Evolutionary conservation across 2,329 filamentous ascomycete species (phyloP), one percentile per base, ranked within the genome.

Genomic region (Bipolaris cookei): DNA sequence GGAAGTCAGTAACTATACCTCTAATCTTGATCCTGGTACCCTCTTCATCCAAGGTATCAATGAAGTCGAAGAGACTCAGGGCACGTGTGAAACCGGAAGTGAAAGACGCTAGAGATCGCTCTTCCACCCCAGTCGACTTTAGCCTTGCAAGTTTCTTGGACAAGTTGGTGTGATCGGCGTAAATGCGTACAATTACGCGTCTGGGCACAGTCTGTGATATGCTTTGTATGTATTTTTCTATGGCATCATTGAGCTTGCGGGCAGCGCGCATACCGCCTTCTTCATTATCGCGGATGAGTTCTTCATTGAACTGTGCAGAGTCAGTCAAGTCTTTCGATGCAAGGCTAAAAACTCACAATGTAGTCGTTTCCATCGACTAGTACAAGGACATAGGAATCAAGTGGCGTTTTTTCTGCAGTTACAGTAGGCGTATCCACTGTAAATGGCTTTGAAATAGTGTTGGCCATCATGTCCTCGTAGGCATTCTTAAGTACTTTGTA

Each of bases 291-390:
- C 72, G 73, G 47, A 86, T 67, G 7, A 84, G 76, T 28, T 77
- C 71, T 38, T 85, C 82, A 32, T 82, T 78, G 66, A 86, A 84
- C 67, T 72, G n/a, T 3, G 7, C 4, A 21, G 3, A 2, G 14
- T 66, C 45, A 65, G 58, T 13, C 16, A 41, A 4, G 13, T 10
- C 20, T 21, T 13, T 7, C 2, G 16, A 14, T 8, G 23, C 41
- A 5, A 3, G 6, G 30, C 67, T 23, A 10, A 18, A 11, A 3
- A 54, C 64, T 44, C 42, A 72, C 70, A 20, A 82, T 66, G 64
- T 87, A 88, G 45, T 83, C 84, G 70, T 89, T 85, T 18, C 85
- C 86, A 54, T 89, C 86, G 11, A 89, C 75, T 0, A 89, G 75
- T 6, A 88, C 82, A 2, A 88, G 77, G 1, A 85, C 84, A 62